Base-by-base conservation (phyloP, 2,329 filamentous ascomycete species). In the Alternaria gaisen region DNA sequence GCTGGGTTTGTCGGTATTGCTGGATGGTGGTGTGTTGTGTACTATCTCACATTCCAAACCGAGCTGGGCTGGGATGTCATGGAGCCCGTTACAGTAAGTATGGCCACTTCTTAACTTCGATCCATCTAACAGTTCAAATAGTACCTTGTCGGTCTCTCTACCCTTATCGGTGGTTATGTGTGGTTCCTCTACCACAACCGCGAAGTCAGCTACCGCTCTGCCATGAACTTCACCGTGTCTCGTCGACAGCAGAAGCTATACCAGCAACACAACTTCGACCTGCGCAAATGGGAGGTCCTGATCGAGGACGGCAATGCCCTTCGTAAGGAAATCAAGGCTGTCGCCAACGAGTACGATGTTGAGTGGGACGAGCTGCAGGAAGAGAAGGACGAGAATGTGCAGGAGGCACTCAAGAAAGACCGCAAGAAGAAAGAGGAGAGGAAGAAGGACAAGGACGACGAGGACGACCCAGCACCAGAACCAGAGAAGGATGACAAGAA, bases 101-200 rank as follows among this genome's bases (percentile, higher is more conserved):
- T 16, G 22, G 9, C n/a, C 43, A 9, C 26, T 30, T 5, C 1
- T 26, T 40, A 46, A 56, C 50, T 18, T 12, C 40, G 43, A 16
- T 28, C 18, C 5, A 47, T 14, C 61, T 68, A 30, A 62, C 22
- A 47, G 14, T 34, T 5, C 30, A 3, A 32, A 18, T 28, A 78
- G 34, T 97, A 97, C 74, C 87, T 97, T 16, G 93, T 91, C 2
- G 91, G 93, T n/a, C 83, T 97, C 65, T 88, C 89, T 0, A 93
- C 91, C 12, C 87, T 97, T 72, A 96, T 97, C 82, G 90, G 90
- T 8, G 94, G 93, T 67, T 97, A 97, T 73, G 83, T 97, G 55
- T 97, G 93, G 92, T 97, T 97, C 77, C 82, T 97, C 12, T 97
- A 94, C 80, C 92, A 97, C 81, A 96, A 94, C 80, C 88, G 91